Evolutionary conservation across 495 filamentous ascomycete genomes (phyloP).

Genomic region (Recurvomyces mirabilis): DNA sequence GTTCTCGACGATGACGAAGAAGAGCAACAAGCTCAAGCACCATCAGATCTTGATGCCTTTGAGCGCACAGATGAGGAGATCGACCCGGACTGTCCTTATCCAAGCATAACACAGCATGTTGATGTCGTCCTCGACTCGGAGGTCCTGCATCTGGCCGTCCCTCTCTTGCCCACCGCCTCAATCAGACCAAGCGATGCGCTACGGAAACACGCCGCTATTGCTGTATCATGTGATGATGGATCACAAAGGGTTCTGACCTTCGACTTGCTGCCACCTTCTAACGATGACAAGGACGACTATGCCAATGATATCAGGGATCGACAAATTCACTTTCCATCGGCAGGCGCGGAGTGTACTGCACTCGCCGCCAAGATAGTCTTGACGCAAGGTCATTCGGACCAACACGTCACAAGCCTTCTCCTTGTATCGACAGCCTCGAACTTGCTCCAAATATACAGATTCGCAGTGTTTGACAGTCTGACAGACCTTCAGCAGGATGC

Average conservation of each 20-base stretch:
- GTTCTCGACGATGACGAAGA: conserved; percentile 72
- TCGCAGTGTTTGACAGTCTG: conserved; percentile 1
- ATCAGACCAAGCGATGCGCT: neutral
- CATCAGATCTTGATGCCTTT: conserved; percentile 38
- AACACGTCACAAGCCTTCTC: neutral
- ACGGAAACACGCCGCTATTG: conserved; percentile 54
- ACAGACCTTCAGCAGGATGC: neutral
- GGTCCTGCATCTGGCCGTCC: conserved; percentile 32
- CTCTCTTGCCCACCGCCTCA: conserved; percentile 14
- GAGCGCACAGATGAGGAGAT: conserved; percentile 49
- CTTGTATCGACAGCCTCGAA: neutral
- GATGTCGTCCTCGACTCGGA: conserved; percentile 28
- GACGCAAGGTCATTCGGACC: neutral
- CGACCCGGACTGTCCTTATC: conserved; percentile 40
- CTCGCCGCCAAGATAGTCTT: neutral
- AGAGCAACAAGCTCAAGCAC: conserved; percentile 48
- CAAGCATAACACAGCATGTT: conserved; percentile 31
- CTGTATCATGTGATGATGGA: conserved; percentile 58
- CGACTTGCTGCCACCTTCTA: conserved; percentile 20
- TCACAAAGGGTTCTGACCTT: conserved; percentile 59
- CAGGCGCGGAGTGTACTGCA: neutral
- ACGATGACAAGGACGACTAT: neutral
- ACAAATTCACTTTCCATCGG: neutral
- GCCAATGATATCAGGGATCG: neutral
- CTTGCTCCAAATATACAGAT: neutral